phyloP scores from a whole-genome alignment of 1,284 basidiomycete genomes.

The Peniophora sp. region DNA sequence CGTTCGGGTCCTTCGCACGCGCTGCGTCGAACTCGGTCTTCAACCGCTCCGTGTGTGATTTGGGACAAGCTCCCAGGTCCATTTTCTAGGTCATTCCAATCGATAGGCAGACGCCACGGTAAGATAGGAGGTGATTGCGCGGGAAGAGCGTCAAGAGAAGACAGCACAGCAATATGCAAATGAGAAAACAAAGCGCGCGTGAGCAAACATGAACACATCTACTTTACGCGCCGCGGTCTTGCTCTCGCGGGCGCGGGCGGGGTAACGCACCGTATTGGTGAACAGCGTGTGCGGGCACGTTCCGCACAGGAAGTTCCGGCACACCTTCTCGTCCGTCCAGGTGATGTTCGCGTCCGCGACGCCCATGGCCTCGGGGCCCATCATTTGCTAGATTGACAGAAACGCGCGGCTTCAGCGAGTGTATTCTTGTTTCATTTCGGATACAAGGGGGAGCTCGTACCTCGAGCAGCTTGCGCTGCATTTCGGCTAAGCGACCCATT shows the following conservation, averaged over 20 bases:
- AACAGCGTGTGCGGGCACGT: conserved; percentile 97
- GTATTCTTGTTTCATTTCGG: no score
- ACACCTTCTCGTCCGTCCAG: conserved; percentile 99
- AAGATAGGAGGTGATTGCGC: no score
- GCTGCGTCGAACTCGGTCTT: conserved; percentile 88
- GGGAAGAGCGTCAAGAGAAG: neutral
- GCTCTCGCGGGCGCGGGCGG: conserved; percentile 1
- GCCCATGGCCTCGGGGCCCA: conserved; percentile 98
- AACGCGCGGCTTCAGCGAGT: conserved; percentile 5
- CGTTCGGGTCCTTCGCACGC: conserved; percentile 62
- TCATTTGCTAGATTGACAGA: conserved; percentile 77
- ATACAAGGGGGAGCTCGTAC: conserved; percentile 30
- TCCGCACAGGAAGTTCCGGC: conserved; percentile 96
- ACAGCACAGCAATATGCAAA: neutral
- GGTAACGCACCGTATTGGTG: conserved; percentile 85
- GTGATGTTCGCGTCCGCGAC: conserved; percentile 86
- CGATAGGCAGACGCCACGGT: neutral
- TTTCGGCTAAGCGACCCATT: conserved; percentile 82
- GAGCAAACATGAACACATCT: neutral
- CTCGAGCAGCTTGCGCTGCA: conserved; percentile 91
- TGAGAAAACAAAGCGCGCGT: neutral
- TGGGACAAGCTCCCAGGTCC: conserved; percentile 97
- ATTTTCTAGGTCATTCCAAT: conserved; percentile 73
- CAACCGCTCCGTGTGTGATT: conserved; percentile 91
- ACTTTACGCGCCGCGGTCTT: neutral